Evolutionary conservation across 2,329 filamentous ascomycete species (phyloP), one percentile per base, ranked within the genome.

Genomic region (Monosporascus sp.): DNA sequence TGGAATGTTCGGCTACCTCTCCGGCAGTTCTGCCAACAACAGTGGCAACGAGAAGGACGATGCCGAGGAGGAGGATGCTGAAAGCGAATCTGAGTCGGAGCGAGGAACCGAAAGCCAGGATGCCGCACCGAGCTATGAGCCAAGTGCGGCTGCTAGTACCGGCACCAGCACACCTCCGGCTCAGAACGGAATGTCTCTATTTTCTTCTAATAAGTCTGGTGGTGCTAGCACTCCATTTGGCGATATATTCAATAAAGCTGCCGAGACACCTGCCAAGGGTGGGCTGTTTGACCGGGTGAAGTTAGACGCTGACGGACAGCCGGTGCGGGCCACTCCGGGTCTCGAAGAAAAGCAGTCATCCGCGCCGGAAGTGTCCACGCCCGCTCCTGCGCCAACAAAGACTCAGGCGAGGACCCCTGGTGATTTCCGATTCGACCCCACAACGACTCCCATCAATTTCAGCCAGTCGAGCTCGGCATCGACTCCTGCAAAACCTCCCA

Each of bases 1-100:
- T 43, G 61, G 67, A 46, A 83, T 84, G 49, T 86, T 86, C 62
- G 77, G 76, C 24, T 79, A 85, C 59, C 73, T 85, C 7, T 84
- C 81, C 1, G 80, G 82, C 35, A 81, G 79, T 59, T 80, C 78
- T 15, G 71, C 75, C 41, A 80, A 79, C 65, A 80, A 76, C 49
- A 83, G 80, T 57, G 77, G 76, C 1, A 72, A 74, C 37, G 74
- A 74, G 54, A 70, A 74, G 41, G 74, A 65, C 3, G 70, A 75
- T 55, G 72, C 67, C 18, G 74, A 73, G 14, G 76, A 79, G 17
- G 74, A 74, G 18, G 77, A 77, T 49, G 70, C 66, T 7, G 75
- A 79, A 57, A 74, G 71, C 56, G 74, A 76, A 53, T 67, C 72
- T 18, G 75, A 74, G 20, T 73, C 73, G 3, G 75, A 77, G 31